Base-by-base conservation (phyloP, 1,139 yeast genomes). In the Yamadazyma kanchanaburiensis region DNA sequence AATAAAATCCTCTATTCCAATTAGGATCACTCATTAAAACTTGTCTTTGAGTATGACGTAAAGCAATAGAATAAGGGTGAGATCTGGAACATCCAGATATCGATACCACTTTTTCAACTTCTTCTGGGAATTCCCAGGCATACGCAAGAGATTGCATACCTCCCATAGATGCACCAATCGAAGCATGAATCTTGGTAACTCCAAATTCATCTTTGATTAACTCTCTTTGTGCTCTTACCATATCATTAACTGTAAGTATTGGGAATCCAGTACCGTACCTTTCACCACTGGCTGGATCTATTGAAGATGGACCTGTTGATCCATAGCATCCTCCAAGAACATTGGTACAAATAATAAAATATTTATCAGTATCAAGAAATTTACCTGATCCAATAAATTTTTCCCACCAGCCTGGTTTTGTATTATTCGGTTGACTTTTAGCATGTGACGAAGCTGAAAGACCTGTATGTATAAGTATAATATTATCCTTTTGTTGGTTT, bases 271-370 rank as follows among this genome's bases (percentile, higher is more conserved):
- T 87, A 1, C 89, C 96, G 53, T 87, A 89, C 27, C 77, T 67
- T 27, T 72, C 67, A 31, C 58, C 50, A 42, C 78, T 81, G 1
- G 80, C 77, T 0, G 95, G 95, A 48, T 86, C 89, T 11, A 67
- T 55, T 0, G 94, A 80, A 1, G 91, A 78, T 1, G 97, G 97
- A 0, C 97, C 97, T 0, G 96, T 88, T 3, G 94, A 82, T 3
- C 97, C 97, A 55, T 82, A 88, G 55, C 97, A 88, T 1, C 96
- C 95, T 8, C 96, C 96, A 28, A 88, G 65, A 3, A 86, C 95
- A 52, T 88, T 88, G 2, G 96, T 86, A 58, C 97, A 88, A 3
- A 88, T 75, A 5, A 88, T 75, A 52, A 85, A 86, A 56, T 70
- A 86, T 53, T 80, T 81, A 46, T 83, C 62, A 1, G 96, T 88